Conservation (phyloP, 1,284 basidiomycete genomes). For the Moesziomyces sp. region DNA sequence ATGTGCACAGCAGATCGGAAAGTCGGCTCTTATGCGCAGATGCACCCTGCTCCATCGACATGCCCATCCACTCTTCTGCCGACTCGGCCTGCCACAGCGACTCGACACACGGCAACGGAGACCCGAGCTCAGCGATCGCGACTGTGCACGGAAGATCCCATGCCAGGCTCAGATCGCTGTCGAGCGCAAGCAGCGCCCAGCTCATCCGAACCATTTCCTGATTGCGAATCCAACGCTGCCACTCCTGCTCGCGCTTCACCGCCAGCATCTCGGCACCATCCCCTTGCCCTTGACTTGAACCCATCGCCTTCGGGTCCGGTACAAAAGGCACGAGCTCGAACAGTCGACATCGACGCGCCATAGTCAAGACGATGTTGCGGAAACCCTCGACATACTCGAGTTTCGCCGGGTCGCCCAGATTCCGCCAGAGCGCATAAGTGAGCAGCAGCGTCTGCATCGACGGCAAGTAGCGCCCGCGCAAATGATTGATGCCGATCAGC, state of each 20-base stretch:
- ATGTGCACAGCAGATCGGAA: no score
- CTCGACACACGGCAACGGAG: slow-evolving; percentile 1
- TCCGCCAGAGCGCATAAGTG: slow-evolving; percentile 5
- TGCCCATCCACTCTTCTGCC: background rate
- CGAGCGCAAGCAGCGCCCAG: slow-evolving; percentile 2
- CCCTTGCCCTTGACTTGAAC: background rate
- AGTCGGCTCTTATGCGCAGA: no score
- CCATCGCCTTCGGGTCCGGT: background rate
- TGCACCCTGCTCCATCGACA: no score
- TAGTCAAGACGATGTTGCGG: slow-evolving; percentile 7
- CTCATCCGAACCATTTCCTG: slow-evolving; percentile 2
- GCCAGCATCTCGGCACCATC: no score
- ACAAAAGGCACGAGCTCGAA: slow-evolving; percentile 3
- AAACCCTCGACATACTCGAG: slow-evolving; percentile 12
- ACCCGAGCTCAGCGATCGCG: slow-evolving; percentile 1
- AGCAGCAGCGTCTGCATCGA: slow-evolving; percentile 9
- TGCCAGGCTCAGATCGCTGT: slow-evolving; percentile 5
- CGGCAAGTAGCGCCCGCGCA: slow-evolving; percentile 4
- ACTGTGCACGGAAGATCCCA: slow-evolving; percentile 6
- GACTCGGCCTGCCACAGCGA: slow-evolving; percentile 5
- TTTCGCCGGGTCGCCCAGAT: slow-evolving; percentile 6
- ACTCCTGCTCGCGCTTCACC: slow-evolving; percentile 1
- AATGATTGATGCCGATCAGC: slow-evolving; percentile 8
- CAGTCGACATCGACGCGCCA: slow-evolving; percentile 7
- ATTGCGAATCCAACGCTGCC: slow-evolving; percentile 5